These are phyloP conservation scores for Ophiostoma quercus DNA, from an alignment of 2,329 filamentous ascomycete species.

Conservation along the genomic window DNA sequence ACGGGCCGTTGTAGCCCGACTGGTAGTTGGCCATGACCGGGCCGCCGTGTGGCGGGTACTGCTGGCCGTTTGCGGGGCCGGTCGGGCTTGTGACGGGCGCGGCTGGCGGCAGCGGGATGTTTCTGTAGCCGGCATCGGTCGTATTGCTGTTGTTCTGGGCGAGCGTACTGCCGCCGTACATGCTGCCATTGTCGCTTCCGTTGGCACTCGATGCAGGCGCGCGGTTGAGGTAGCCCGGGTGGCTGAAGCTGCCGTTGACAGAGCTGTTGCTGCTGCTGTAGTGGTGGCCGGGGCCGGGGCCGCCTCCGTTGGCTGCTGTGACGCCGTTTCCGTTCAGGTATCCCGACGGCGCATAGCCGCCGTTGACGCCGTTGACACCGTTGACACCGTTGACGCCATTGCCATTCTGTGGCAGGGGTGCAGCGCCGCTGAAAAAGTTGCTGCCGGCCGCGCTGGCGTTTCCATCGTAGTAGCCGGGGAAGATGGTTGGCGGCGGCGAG, in stretches of 20 bases:
- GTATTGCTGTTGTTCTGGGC: neutral
- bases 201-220: conserved; percentile 1
- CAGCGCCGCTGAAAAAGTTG: neutral
- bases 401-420: neutral
- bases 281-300: neutral
- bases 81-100: neutral
- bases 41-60: neutral
- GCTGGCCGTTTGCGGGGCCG: neutral
- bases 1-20: neutral
- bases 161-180: neutral
- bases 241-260: neutral
- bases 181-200: conserved; percentile 4
- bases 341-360: neutral
- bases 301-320: neutral
- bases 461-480: conserved; percentile 12
- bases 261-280: neutral
- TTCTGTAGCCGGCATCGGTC: neutral
- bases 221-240: neutral
- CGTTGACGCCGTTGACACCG: neutral
- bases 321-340: neutral
- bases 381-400: neutral
- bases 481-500: conserved; percentile 23
- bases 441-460: neutral
- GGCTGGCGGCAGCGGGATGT: conserved; percentile 16
- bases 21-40: neutral